These are phyloP conservation scores for Rachicladosporium sp. DNA, from an alignment of 2,329 filamentous ascomycete genomes.

Conservation along the genomic window DNA sequence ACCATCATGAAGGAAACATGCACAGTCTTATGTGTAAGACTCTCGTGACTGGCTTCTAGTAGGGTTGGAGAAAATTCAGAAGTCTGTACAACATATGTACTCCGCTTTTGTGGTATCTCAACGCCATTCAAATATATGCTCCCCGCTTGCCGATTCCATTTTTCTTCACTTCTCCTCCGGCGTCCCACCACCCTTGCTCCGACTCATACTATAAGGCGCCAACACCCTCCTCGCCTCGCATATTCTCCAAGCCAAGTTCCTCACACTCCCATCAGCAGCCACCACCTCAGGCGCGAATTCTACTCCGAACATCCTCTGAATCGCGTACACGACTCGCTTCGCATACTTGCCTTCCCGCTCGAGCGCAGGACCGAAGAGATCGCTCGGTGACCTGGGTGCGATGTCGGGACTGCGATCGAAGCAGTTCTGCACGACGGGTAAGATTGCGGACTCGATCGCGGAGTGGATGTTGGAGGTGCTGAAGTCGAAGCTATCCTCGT, in stretches of 20 bases:
- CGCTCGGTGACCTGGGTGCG: slow-evolving; percentile 65
- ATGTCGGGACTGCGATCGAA: slow-evolving; percentile 86
- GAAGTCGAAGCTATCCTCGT: slow-evolving; percentile 51
- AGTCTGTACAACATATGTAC: too few species aligned
- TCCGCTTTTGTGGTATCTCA: too few species aligned
- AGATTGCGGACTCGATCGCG: slow-evolving; percentile 62
- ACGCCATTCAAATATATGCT: too few species aligned
- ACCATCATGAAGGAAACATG: too few species aligned
- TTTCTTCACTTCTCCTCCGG: slow-evolving; percentile 8
- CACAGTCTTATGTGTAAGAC: too few species aligned
- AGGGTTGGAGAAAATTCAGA: too few species aligned
- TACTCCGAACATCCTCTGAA: slow-evolving; percentile 91
- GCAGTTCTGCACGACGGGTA: slow-evolving; percentile 81
- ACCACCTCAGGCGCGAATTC: slow-evolving; percentile 92
- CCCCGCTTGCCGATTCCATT: too few species aligned
- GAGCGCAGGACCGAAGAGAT: slow-evolving; percentile 73
- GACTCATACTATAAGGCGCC: slow-evolving; percentile 39
- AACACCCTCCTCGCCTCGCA: slow-evolving; percentile 92
- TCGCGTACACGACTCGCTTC: slow-evolving; percentile 80
- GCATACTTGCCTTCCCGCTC: slow-evolving; percentile 83
- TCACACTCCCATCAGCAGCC: slow-evolving; percentile 78
- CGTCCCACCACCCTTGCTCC: slow-evolving; percentile 25
- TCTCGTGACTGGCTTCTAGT: too few species aligned
- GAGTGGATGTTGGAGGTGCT: slow-evolving; percentile 48
- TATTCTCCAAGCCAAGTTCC: slow-evolving; percentile 85